Evolutionary conservation across 2,329 filamentous ascomycete species (phyloP), one percentile per base, ranked within the genome.

Genomic region (Pseudopithomyces chartarum): DNA sequence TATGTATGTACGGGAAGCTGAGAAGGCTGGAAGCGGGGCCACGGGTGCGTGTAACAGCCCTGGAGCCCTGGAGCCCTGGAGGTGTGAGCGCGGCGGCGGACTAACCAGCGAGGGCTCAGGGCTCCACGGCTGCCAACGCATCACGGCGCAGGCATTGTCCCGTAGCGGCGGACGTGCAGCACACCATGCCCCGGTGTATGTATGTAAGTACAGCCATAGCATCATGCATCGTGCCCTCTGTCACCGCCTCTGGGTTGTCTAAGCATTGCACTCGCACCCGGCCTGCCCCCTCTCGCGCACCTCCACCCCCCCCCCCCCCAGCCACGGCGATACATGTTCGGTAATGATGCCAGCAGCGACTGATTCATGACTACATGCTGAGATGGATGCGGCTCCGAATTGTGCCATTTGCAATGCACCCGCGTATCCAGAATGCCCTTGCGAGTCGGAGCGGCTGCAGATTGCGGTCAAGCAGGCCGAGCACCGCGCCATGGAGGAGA

Each of bases 381-480:
- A 68, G 38, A 76, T 75, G 73, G 73, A 77, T 66, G 68, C 68
- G 53, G 67, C 68, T 64, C 74, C 74, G 19, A 77, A 74, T 61
- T 77, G 74, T 62, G 74, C 74, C 55, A 77, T 77, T 59, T 77
- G 74, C 63, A 74, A 74, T 69, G 74, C 73, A 54, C 73, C 73
- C 34, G 65, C 71, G 38, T 70, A 73, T 55, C 69, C 73, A 50
- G 74, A 75, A 69, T 77, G 74, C 58, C 68, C 71, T 48, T 77
- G 74, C 64, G 74, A 77, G 56, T 70, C 73, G 19, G 74, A 77
- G 55, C 68, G 74, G 36, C 68, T 77, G 33, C 69, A 76, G 59
- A 73, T 77, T 39, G 74, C 74, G 10, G 71, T 77, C 49, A 73
- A 74, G 58, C 74, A 77, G 61, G 74, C 74, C 12, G 73, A 77